Conservation (phyloP, 139 green algal genomes). For the Dunaliella primolecta region DNA sequence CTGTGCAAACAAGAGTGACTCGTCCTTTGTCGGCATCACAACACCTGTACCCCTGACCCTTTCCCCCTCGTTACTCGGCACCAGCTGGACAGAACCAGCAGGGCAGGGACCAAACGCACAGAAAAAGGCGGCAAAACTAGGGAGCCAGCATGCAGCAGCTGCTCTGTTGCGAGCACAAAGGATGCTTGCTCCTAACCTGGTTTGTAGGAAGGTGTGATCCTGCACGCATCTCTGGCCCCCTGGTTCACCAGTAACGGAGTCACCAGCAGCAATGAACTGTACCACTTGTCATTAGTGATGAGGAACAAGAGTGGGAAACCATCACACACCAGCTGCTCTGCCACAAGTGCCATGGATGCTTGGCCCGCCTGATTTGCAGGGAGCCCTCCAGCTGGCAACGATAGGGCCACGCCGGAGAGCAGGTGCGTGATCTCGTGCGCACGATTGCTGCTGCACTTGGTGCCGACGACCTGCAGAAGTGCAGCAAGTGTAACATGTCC, state of each 20-base stretch:
- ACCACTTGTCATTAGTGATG: not conserved
- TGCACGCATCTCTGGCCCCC: no score
- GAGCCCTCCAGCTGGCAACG: not conserved
- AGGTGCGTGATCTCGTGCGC: conserved; percentile 46
- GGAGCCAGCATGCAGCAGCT: not conserved
- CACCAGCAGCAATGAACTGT: no score
- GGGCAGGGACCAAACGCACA: no score
- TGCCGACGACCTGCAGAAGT: not conserved
- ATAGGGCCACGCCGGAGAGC: conserved; percentile 24
- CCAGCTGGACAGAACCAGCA: no score
- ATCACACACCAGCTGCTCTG: conserved; percentile 11
- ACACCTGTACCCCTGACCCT: no score
- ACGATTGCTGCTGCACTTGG: conserved; percentile 38
- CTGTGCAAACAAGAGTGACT: no score
- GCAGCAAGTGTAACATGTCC: no score
- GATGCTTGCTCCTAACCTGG: not conserved
- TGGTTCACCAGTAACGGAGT: no score
- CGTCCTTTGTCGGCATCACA: no score
- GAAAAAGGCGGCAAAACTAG: no score
- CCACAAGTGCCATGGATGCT: not conserved
- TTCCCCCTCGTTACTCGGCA: no score
- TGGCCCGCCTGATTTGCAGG: not conserved
- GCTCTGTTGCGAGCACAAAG: not conserved
- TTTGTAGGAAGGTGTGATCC: not conserved
- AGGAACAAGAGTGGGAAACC: not conserved